Evolutionary conservation across 768 basidiomycete genomes (phyloP), one percentile per base, ranked within the genome.

Genomic region (Dictyophora rubrovolvata): DNA sequence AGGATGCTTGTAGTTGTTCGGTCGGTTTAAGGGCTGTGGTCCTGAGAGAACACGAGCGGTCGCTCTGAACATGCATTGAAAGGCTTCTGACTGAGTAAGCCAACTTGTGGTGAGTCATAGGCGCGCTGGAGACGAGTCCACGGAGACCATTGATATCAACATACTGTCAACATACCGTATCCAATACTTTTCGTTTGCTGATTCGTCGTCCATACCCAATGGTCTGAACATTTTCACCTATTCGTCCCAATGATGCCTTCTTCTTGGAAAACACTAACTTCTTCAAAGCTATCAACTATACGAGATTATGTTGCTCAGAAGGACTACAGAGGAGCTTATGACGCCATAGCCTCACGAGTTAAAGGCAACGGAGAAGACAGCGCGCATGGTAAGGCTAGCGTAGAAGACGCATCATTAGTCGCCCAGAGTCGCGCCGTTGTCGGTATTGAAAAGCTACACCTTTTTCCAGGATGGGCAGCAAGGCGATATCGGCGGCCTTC

Each of bases 401-500:
- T 82, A 0, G 72, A 67, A 53, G 69, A 69, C 42, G 11, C 14
- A 12, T 66, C 66, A 54, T 63, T 68, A 17, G 48, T 64, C 63
- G 62, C 54, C 64, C 54, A 62, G 64, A 34, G 65, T 65, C 50
- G 62, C 36, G 56, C 64, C n/a, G 70, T 63, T 33, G 48, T 67
- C 3, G 62, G 63, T 35, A 34, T 66, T 17, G 84, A 86, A 63
- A 74, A 74, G 46, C 65, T 87, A 2, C 73, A 76, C 17, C 66
- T 90, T 21, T 91, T 92, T 70, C 90, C 90, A 5, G 88, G 90
- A 1, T 93, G 89, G 87, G 90, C 89, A 1, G 77, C 79, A 6
- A 74, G 80, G 54, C 71, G 79, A 28, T 82, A 80, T 65, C 69
- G 62, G 11, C 54, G 42, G 21, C 52, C 60, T 36, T 42, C 35